These are phyloP conservation scores for Fusarium devonianum DNA, from an alignment of 2,329 filamentous ascomycete genomes.

Conservation along the genomic window DNA sequence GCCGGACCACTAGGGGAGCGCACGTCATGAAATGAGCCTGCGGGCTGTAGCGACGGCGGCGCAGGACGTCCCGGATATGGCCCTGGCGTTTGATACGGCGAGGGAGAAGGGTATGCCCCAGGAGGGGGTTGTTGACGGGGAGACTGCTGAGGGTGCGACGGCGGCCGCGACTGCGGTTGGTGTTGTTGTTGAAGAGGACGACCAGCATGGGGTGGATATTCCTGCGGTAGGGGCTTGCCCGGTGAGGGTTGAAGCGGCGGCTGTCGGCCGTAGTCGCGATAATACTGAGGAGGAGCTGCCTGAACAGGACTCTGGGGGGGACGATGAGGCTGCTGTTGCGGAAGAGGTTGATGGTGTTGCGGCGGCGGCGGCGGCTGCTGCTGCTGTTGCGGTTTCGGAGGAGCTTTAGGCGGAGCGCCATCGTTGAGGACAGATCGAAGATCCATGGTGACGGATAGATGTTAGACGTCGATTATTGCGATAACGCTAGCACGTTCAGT, in stretches of 20 bases:
- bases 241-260: slow-evolving; percentile 59
- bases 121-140: slow-evolving; percentile 40
- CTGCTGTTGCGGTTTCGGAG: slow-evolving; percentile 44
- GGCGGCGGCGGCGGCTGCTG: slow-evolving; percentile 45
- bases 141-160: slow-evolving; percentile 46
- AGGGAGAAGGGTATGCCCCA: slow-evolving; percentile 49
- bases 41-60: slow-evolving; percentile 56
- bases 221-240: slow-evolving; percentile 53
- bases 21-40: slow-evolving; percentile 54
- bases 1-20: slow-evolving; percentile 59
- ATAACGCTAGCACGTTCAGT: slow-evolving; percentile 24
- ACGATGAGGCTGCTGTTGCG: slow-evolving; percentile 54
- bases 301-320: slow-evolving; percentile 49
- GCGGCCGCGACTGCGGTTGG: slow-evolving; percentile 42
- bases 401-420: slow-evolving; percentile 46
- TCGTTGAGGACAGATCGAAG: slow-evolving; percentile 63
- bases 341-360: slow-evolving; percentile 43
- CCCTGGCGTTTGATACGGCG: slow-evolving; percentile 50
- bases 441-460: slow-evolving; percentile 52
- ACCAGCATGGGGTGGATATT: slow-evolving; percentile 49
- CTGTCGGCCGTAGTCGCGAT: slow-evolving; percentile 58
- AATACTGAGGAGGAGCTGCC: slow-evolving; percentile 47
- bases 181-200: slow-evolving; percentile 39
- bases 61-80: slow-evolving; percentile 54
- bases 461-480: slow-evolving; percentile 21